Evolutionary conservation across 1,139 yeast genomes (phyloP).

Genomic region (Komagataea norvegica): DNA sequence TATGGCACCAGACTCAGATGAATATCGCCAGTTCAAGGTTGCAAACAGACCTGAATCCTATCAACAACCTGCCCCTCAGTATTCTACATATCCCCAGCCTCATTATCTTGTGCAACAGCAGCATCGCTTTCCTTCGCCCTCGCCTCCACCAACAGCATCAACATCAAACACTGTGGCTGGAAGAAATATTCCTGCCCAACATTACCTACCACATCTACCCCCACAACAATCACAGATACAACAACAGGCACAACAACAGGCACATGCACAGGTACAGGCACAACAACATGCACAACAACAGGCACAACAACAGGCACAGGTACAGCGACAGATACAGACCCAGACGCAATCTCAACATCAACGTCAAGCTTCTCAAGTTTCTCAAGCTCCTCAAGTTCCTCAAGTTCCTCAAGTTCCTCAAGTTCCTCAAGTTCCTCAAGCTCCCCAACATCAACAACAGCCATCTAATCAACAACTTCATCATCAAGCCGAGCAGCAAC

Average conservation of each 20-base stretch:
- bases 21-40: too few relatives aligned
- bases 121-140: too few relatives aligned
- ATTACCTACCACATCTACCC: too few relatives aligned
- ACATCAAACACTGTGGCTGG: slow-evolving; percentile 7
- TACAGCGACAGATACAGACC: neutral
- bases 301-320: slow-evolving; percentile 8
- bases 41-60: slow-evolving; percentile 1
- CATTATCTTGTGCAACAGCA: neutral
- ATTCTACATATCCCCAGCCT: slow-evolving; percentile 3
- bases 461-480: too few relatives aligned
- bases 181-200: too few relatives aligned
- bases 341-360: too few relatives aligned
- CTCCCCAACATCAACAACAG: too few relatives aligned
- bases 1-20: slow-evolving; percentile 5
- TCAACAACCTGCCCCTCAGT: neutral
- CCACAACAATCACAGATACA: slow-evolving; percentile 4
- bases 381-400: too few relatives aligned
- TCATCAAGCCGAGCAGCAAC: too few relatives aligned
- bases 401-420: too few relatives aligned
- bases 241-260: slow-evolving; percentile 2
- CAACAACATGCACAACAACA: slow-evolving; percentile 8
- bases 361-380: too few relatives aligned
- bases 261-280: slow-evolving; percentile 2
- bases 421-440: too few relatives aligned
- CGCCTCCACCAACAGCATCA: slow-evolving; percentile 1